phyloP scores from a whole-genome alignment of 2,329 filamentous ascomycete genomes.

The Arthrobotrys pseudoclavata region DNA sequence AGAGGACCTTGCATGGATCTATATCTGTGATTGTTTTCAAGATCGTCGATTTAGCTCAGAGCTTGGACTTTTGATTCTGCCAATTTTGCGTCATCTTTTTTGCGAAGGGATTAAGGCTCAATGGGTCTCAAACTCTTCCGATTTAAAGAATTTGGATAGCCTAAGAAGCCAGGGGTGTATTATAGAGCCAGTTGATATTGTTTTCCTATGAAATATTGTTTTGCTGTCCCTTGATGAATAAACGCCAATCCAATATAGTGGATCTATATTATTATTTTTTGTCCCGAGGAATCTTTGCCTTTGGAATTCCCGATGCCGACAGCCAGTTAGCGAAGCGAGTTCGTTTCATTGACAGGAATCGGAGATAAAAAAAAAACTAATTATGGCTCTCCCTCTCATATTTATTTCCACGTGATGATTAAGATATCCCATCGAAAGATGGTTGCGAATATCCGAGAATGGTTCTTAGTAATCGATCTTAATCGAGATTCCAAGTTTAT shows the following conservation, averaged over 20 bases:
- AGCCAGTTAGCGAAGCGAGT: slow-evolving; percentile 30
- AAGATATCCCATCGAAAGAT: background rate
- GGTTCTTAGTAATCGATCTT: background rate
- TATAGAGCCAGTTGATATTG: background rate
- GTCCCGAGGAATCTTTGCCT: slow-evolving; percentile 49
- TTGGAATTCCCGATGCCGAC: slow-evolving; percentile 28
- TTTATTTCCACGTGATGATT: background rate
- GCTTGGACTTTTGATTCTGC: slow-evolving; percentile 8
- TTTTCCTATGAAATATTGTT: slow-evolving; percentile 2
- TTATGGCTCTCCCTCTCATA: background rate
- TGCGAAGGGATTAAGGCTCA: background rate
- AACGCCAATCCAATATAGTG: background rate
- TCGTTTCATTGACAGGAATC: slow-evolving; percentile 13
- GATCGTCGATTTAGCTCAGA: slow-evolving; percentile 31
- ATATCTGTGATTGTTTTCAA: slow-evolving; percentile 1
- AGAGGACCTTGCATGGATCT: slow-evolving; percentile 7
- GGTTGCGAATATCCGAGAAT: background rate
- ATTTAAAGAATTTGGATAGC: slow-evolving; percentile 18
- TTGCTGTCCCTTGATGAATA: slow-evolving; percentile 6
- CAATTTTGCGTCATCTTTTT: slow-evolving; percentile 10
- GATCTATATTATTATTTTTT: slow-evolving; percentile 4
- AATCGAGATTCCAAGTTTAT: background rate
- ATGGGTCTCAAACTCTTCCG: background rate
- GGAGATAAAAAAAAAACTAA: background rate
- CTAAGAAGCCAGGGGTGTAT: slow-evolving; percentile 3